Base-by-base conservation (phyloP, 2,329 filamentous ascomycete genomes). In the Arthroderma sp. region DNA sequence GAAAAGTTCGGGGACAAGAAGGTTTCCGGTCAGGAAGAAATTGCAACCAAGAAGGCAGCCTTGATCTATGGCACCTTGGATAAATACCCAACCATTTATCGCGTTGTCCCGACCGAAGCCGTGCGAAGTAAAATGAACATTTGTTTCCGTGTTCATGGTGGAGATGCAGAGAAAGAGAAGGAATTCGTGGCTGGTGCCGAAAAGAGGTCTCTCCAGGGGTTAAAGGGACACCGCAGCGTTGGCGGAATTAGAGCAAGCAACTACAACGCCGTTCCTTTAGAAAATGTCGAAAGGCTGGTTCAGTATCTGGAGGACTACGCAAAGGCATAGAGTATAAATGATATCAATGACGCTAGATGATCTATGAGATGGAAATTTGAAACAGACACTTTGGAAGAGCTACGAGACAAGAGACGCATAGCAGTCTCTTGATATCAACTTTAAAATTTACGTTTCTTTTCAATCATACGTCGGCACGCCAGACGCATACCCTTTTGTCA, bases 51-150 rank as follows among this genome's bases (percentile, higher is more conserved):
- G 53, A 96, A 96, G 68, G 82, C 89, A 0, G 56, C 74, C 10
- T 60, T 83, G 30, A 78, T 96, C 44, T 96, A 98, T 58, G 69
- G 63, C 1, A 79, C 79, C 0, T 72, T 96, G 5, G 89, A 95
- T 53, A 76, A 75, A 38, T 71, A 83, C 54, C 75, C 83, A 0
- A 68, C 79, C 0, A 66, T 82, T n/a, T 96, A 93, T 67, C 72
- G 69, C 43, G 75, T 95, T 30, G 79, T 95, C 0, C 85, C 87
- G 0, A 74, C 83, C 53, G 83, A 83, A 65, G 69, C 69, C 22
- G 82, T 75, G 3, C 81, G 88, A 46, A 94, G 85, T 55, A 73
- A 86, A 45, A 94, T 96, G 83, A 96, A 96, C 65, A 84, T 96
- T 47, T 95, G 87, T 72, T 95, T 95, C 73, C 72, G 87, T 10